These are phyloP conservation scores for Dipodascus albidus DNA, from an alignment of 805 yeast species.

Conservation along the genomic window DNA sequence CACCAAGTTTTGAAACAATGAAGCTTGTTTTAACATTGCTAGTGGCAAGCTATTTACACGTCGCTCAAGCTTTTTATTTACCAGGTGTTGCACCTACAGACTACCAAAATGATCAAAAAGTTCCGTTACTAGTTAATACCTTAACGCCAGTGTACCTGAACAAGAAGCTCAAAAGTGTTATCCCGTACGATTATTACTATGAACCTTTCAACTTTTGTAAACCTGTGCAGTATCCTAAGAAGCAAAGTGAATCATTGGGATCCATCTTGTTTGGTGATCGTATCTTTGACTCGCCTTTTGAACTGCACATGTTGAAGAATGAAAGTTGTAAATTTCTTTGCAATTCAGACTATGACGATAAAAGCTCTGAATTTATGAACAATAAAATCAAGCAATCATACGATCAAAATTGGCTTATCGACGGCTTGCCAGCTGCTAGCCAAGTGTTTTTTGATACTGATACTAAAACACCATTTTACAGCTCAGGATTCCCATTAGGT, in stretches of 20 bases:
- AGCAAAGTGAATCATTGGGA: conserved; percentile 84
- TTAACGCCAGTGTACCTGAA: conserved; percentile 63
- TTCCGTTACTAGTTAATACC: conserved; percentile 79
- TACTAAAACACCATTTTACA: conserved; percentile 54
- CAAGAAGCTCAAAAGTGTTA: conserved; percentile 20
- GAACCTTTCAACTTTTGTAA: conserved; percentile 73
- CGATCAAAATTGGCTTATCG: conserved; percentile 84
- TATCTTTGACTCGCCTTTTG: conserved; percentile 85
- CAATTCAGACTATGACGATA: conserved; percentile 40
- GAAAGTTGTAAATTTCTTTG: conserved; percentile 63
- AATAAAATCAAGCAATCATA: conserved; percentile 74
- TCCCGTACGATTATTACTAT: conserved; percentile 50
- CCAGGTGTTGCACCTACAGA: conserved; percentile 97
- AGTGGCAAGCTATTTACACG: neutral
- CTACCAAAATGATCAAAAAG: conserved; percentile 56
- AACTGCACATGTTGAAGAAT: conserved; percentile 65
- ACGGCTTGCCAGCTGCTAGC: conserved; percentile 90
- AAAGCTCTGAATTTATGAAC: conserved; percentile 67
- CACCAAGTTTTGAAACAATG: neutral
- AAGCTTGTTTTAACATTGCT: neutral
- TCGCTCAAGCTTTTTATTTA: conserved; percentile 59
- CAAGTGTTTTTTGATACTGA: conserved; percentile 33
- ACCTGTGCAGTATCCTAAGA: conserved; percentile 51
- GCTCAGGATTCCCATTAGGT: conserved; percentile 77
- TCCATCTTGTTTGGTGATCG: conserved; percentile 92